A percentile compares a stretch with the other conserved stretches of the same genome.
Evolutionary conservation across 2,329 filamentous ascomycete genomes (phyloP).

Genomic region (Colletotrichum higginsianum): DNA sequence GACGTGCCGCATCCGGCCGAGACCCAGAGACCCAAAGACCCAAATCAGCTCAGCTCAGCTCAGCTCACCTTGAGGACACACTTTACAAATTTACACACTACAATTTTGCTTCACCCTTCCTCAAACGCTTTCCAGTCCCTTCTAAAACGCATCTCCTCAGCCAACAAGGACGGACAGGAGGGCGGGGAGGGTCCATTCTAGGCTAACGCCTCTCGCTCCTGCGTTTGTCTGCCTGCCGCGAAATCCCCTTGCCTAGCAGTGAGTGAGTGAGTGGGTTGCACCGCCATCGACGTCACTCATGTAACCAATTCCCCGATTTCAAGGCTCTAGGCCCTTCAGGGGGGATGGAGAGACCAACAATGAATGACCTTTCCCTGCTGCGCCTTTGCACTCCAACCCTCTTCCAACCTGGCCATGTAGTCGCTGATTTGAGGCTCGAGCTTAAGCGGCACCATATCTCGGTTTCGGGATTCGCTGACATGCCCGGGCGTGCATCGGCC

Average conservation of each 20-base stretch:
- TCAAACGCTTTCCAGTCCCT: no score
- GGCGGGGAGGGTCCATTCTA: no score
- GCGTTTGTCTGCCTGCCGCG: slow-evolving; percentile 16
- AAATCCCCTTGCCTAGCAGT: background rate
- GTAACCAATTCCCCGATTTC: background rate
- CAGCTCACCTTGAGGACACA: no score
- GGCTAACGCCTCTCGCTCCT: background rate
- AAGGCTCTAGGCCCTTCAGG: background rate
- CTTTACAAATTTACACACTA: no score
- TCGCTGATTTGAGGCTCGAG: background rate
- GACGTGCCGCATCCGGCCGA: no score
- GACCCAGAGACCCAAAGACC: no score
- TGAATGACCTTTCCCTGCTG: background rate
- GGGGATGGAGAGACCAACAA: no score
- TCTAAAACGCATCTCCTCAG: no score
- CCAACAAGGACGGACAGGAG: no score
- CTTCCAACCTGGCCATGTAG: background rate
- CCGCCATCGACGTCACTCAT: slow-evolving; percentile 35
- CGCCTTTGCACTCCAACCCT: background rate
- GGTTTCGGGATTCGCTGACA: background rate
- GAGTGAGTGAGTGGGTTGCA: background rate
- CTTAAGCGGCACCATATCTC: background rate
- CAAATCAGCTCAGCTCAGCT: no score
- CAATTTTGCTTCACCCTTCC: no score
- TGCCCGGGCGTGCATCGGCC: background rate